A percentile compares a stretch with the other conserved stretches of the same genome.
Evolutionary conservation across 371 early-diverging fungal species (phyloP).

Genomic region (Caulochytrium protostelioides): DNA sequence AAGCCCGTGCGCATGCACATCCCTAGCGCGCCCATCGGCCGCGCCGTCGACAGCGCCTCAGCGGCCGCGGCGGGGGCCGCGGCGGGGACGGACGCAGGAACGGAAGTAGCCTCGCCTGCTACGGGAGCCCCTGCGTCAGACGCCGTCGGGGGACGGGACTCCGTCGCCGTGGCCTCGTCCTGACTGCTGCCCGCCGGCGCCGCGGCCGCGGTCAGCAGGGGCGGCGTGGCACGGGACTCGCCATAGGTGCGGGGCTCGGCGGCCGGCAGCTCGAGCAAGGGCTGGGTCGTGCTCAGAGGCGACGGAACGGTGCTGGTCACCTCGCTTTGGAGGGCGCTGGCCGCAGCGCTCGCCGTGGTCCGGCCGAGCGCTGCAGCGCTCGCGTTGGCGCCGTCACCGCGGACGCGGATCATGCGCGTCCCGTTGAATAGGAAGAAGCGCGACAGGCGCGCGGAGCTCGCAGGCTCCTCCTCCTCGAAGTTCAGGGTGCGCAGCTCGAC

Average conservation of each 20-base stretch:
- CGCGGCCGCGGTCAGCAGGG: too few species aligned
- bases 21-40: conserved; percentile 32
- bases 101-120: too few species aligned
- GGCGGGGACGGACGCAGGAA: too few species aligned
- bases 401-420: conserved; percentile 72
- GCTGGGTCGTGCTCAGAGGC: conserved; percentile 4
- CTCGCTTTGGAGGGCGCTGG: neutral
- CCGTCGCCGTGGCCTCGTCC: too few species aligned
- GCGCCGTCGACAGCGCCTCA: conserved; percentile 3
- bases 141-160: too few species aligned
- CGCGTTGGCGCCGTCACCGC: conserved; percentile 9
- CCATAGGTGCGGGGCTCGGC: too few species aligned
- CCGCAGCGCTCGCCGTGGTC: neutral
- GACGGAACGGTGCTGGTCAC: too few species aligned
- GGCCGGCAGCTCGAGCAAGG: conserved; percentile 16
- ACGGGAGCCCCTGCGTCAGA: too few species aligned
- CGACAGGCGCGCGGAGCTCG: conserved; percentile 42
- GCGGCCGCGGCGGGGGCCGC: too few species aligned
- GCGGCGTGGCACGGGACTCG: too few species aligned
- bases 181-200: too few species aligned
- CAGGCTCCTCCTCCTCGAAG: conserved; percentile 34
- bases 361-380: neutral
- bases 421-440: conserved; percentile 75
- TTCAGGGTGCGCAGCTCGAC: conserved; percentile 45
- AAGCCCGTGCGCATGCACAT: conserved; percentile 88